Percentiles rank a stretch among this genome's conserved stretches.
Evolutionary conservation across 495 filamentous ascomycete genomes (phyloP).

Genomic region (Neurospora sp.): DNA sequence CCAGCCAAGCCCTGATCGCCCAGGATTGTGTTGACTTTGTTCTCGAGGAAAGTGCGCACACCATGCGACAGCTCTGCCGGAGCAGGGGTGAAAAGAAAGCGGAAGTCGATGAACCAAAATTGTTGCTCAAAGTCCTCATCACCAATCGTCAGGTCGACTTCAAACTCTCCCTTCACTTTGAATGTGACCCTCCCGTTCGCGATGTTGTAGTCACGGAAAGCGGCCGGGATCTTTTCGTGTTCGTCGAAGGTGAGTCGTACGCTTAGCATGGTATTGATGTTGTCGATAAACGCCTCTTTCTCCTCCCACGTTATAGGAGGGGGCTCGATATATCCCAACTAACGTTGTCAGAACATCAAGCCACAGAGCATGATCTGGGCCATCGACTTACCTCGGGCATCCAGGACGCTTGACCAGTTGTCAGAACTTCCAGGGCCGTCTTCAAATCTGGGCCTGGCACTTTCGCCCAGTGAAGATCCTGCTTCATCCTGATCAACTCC

Average conservation of each 20-base stretch:
- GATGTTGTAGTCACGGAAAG: constrained; percentile 65
- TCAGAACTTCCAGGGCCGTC: constrained; percentile 77
- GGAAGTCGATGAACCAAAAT: constrained; percentile 88
- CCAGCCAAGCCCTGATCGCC: constrained; percentile 55
- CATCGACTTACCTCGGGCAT: constrained; percentile 58
- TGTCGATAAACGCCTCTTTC: constrained; percentile 57
- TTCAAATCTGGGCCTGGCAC: constrained; percentile 81
- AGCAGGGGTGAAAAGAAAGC: constrained; percentile 69
- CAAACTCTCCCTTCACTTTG: constrained; percentile 72
- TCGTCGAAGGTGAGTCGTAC: constrained; percentile 73
- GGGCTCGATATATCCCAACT: constrained; percentile 72
- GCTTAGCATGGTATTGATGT: constrained; percentile 73
- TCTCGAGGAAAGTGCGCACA: constrained; percentile 55
- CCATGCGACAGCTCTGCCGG: constrained; percentile 46
- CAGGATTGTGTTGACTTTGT: constrained; percentile 58
- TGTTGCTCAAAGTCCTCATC: constrained; percentile 70
- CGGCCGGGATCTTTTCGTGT: constrained; percentile 60
- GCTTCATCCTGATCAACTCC: constrained; percentile 58
- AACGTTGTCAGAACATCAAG: constrained; percentile 11
- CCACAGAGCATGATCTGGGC: neutral
- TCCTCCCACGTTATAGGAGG: constrained; percentile 56
- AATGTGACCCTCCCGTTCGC: constrained; percentile 79
- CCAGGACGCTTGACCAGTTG: constrained; percentile 60
- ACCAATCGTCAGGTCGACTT: constrained; percentile 80
- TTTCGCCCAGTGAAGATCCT: constrained; percentile 51